Evolutionary conservation across 1,139 yeast genomes (phyloP), one percentile per base, ranked within the genome.

Genomic region (Kazachstania sp.): DNA sequence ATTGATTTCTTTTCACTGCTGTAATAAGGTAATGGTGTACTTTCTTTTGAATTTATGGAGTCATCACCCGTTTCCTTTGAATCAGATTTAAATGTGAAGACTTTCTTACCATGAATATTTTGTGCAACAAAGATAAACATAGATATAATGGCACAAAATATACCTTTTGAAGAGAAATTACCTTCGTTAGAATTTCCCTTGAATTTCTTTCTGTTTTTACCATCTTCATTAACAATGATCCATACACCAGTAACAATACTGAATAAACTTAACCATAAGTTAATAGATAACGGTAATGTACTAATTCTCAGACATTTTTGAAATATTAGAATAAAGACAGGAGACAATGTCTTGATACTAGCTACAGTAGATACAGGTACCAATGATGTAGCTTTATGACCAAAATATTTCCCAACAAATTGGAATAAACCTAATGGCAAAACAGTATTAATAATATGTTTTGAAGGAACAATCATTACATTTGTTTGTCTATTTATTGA

Each of bases 331-430:
- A 96, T 86, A 47, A 86, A 78, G 41, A 92, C 71, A 2, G 98
- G 98, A 20, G 95, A 83, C 40, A 90, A 71, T 0, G 97, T 92
- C 69, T 92, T 92, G 58, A 92, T 83, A 38, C 97, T 92, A 60
- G 92, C 96, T 20, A 92, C 97, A 51, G 92, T 74, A 1, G 97
- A 86, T 13, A 92, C 96, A 0, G 97, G 97, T 31, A 92, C 88
- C 50, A 84, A 69, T 4, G 92, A 79, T 2, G 97, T 90, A 20
- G 97, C 95, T 62, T 84, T 83, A 64, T 88, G 97, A 6, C 94
- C 82, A 46, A 95, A 80, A 56, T 87, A 79, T 65, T 92, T 97
- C 23, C 97, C 98, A 26, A 83, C 73, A 56, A 92, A 85, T 69
- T 90, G 97, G 67, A 90, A 92, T 49, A 82, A 70, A 3, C 97